Evolutionary conservation across 371 early-diverging fungal genomes (phyloP).

Genomic region (Umbelopsis sp.): DNA sequence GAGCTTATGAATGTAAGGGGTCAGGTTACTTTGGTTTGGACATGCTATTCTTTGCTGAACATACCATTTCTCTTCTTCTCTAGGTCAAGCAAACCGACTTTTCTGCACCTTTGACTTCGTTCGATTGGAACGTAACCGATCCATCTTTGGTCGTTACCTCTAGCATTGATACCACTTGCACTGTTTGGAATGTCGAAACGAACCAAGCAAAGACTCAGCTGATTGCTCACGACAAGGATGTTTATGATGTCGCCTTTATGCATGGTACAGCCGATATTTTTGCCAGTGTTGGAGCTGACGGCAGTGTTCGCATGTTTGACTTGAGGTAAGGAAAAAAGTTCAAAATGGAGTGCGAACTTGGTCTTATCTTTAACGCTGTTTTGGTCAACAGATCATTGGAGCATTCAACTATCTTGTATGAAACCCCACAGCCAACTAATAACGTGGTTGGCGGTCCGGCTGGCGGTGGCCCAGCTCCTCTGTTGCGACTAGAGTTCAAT

Average conservation of each 20-base stretch:
- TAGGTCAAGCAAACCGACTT: conserved; percentile 67
- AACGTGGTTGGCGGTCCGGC: conserved; percentile 27
- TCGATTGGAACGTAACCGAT: conserved; percentile 95
- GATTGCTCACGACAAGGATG: conserved; percentile 97
- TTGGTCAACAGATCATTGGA: conserved; percentile 63
- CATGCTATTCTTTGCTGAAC: background rate
- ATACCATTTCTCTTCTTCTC: conserved; percentile 1
- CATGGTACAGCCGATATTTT: conserved; percentile 86
- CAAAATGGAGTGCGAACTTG: too few relatives aligned
- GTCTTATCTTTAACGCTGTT: too few relatives aligned
- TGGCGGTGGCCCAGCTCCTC: conserved; percentile 53
- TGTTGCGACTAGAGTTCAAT: conserved; percentile 89
- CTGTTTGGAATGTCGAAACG: conserved; percentile 95
- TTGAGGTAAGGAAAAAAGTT: conserved; percentile 56
- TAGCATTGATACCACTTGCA: conserved; percentile 97
- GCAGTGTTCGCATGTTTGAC: conserved; percentile 96
- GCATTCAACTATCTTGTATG: conserved; percentile 96
- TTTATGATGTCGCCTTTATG: conserved; percentile 94
- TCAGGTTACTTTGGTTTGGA: background rate
- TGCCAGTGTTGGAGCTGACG: conserved; percentile 96
- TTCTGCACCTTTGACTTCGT: conserved; percentile 90
- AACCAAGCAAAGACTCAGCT: conserved; percentile 95
- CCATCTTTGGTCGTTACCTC: conserved; percentile 86
- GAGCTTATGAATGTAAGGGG: conserved; percentile 62
- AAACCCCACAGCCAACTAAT: conserved; percentile 69